Evolutionary conservation across 768 basidiomycete genomes (phyloP).

Genomic region (Psilocybe cyanescens): DNA sequence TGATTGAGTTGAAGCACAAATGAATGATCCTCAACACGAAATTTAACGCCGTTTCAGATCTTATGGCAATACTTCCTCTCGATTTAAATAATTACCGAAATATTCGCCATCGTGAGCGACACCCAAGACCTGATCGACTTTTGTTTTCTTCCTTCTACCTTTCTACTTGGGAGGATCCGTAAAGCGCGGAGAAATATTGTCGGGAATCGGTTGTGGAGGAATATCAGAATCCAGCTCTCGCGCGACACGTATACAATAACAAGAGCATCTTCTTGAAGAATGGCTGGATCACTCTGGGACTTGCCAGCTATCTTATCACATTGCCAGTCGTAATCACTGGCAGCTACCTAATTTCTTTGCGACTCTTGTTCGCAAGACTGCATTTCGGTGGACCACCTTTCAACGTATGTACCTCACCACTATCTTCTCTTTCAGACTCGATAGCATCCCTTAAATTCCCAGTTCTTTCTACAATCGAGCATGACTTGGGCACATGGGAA

Average conservation of each 20-base stretch:
- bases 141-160: neutral
- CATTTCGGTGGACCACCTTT: neutral
- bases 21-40: neutral
- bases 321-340: neutral
- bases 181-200: slow-evolving; percentile 1
- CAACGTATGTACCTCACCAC: neutral
- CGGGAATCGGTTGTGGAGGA: neutral
- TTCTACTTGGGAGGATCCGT: slow-evolving; percentile 5
- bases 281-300: neutral
- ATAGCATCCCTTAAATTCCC: no score
- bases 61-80: neutral
- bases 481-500: no score
- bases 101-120: neutral
- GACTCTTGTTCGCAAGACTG: neutral
- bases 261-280: neutral
- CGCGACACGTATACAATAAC: neutral
- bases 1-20: neutral
- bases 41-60: neutral
- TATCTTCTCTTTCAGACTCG: neutral
- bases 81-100: neutral
- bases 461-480: no score
- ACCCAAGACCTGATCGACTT: neutral
- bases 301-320: neutral
- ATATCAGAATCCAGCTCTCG: neutral
- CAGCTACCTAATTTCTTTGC: neutral